Evolutionary conservation across 192 early-diverging fungal species (phyloP), one percentile per base, ranked within the genome.

Genomic region (Polychytrium aggregatum): DNA sequence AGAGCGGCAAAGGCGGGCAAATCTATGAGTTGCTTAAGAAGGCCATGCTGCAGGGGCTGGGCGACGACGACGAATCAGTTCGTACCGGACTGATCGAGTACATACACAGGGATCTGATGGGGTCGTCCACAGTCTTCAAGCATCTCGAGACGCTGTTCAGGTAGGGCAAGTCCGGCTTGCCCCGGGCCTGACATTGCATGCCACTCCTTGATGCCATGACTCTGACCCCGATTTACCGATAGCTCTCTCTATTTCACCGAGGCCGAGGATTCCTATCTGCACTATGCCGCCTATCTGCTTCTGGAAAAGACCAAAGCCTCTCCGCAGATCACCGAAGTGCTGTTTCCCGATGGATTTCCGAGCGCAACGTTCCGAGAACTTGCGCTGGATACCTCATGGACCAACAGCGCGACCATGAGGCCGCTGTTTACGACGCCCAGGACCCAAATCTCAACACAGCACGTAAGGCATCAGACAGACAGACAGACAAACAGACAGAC

Each of bases 221-320:
- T n/a, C n/a, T n/a, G n/a, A n/a, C n/a, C n/a, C n/a, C n/a, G n/a
- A n/a, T n/a, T n/a, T n/a, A n/a, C n/a, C n/a, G n/a, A n/a, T n/a
- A n/a, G n/a, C n/a, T n/a, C n/a, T n/a, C n/a, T 83, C 63, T 87
- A 85, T 43, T 55, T 70, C 11, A 63, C 79, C 14, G 64, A 82
- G 24, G 59, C 67, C 0, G 85, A 87, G 56, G 67, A 74, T 18
- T 64, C 70, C 8, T 87, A 74, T 52, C 44, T 83, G 41, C 56
- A 68, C 18, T 84, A 78, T 44, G 63, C 68, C 1, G 72, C 72
- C 2, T 62, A 63, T 16, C 65, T 87, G 56, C 35, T 86, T 27
- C 49, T 86, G 22, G 75, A 76, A 17, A 67, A 64, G 0, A 60
- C 78, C 5, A 78, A 78, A 46, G 61, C 75, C 2, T 70, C 78